Evolutionary conservation across 2,329 filamentous ascomycete genomes (phyloP).

Genomic region (Ceratocystis destructans): DNA sequence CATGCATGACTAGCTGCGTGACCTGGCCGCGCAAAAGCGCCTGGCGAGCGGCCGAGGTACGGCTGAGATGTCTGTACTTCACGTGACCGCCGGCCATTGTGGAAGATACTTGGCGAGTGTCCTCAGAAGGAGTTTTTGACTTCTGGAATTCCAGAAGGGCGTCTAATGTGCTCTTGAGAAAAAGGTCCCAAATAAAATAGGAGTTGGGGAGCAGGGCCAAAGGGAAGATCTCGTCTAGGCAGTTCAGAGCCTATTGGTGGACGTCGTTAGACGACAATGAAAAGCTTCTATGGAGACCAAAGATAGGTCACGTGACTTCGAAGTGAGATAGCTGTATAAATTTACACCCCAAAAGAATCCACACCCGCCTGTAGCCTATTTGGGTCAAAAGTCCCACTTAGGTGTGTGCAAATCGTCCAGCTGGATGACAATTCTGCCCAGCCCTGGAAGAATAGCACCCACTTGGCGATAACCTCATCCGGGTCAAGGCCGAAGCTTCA

Average conservation of each 20-base stretch:
- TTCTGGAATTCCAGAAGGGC: not conserved
- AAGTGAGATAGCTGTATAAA: not conserved
- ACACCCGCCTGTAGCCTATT: not conserved
- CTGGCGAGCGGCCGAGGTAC: constrained; percentile 73
- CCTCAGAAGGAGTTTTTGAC: not conserved
- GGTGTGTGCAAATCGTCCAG: not conserved
- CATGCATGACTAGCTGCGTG: constrained; percentile 83
- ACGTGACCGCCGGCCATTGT: constrained; percentile 72
- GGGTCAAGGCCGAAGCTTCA: not conserved
- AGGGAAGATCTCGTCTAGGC: too few species aligned
- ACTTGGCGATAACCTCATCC: not conserved
- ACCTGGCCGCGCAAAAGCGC: constrained; percentile 91
- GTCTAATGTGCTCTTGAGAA: not conserved
- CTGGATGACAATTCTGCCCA: not conserved
- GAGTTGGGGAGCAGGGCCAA: too few species aligned
- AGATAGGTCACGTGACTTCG: not conserved
- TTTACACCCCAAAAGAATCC: not conserved
- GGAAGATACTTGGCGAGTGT: constrained; percentile 10
- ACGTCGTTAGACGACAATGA: not conserved
- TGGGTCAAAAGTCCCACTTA: not conserved
- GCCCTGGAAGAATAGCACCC: not conserved
- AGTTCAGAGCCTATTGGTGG: too few species aligned
- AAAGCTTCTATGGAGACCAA: not conserved
- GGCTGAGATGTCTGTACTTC: constrained; percentile 81
- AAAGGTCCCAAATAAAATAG: too few species aligned